Conservation (phyloP, 1,284 basidiomycete species). For the Irpex lacteus region DNA sequence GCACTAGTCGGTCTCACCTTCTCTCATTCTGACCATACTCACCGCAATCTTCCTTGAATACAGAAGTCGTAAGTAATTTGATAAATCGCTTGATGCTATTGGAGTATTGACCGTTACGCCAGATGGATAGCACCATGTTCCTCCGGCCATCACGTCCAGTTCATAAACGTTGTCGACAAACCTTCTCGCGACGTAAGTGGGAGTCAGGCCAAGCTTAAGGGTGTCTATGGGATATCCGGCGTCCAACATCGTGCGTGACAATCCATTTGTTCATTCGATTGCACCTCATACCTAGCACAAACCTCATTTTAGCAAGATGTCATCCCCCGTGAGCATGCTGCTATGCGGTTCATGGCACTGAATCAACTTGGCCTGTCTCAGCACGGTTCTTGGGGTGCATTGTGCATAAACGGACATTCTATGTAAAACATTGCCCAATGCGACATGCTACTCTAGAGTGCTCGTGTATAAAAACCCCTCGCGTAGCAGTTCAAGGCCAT, state of each 20-base stretch:
- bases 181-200: neutral
- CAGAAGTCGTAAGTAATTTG: no score
- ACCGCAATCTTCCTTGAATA: no score
- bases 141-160: no score
- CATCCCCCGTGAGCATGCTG: neutral
- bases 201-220: neutral
- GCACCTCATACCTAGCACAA: neutral
- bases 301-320: neutral
- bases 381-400: neutral
- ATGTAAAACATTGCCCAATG: neutral
- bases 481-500: neutral
- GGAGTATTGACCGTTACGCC: no score
- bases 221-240: neutral
- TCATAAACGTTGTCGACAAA: neutral
- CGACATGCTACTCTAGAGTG: neutral
- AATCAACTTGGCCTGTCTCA: neutral
- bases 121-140: no score
- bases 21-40: no score
- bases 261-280: neutral
- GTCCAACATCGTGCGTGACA: neutral
- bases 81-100: no score
- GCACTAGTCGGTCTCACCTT: no score
- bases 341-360: neutral
- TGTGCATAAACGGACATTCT: neutral
- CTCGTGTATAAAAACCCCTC: conserved; percentile 4